Evolutionary conservation across 345 rosid genomes (phyloP).

Genomic region (Ceriops zippeliana): DNA sequence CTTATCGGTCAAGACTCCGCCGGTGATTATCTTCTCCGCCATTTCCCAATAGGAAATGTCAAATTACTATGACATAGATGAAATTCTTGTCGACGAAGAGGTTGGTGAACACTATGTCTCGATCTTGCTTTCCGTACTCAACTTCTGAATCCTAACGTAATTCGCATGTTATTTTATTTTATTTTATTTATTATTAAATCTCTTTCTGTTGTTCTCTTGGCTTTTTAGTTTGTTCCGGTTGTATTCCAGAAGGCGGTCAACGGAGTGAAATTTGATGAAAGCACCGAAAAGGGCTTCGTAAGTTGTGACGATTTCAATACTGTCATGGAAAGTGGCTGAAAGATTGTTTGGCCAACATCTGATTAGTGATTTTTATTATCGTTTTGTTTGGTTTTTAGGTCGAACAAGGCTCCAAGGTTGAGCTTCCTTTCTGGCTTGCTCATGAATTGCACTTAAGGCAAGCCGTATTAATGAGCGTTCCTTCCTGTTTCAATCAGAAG

Average conservation of each 20-base stretch:
- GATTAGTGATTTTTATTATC: background rate
- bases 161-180: background rate
- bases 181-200: background rate
- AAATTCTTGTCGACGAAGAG: conserved; percentile 78
- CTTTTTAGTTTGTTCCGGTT: conserved; percentile 53
- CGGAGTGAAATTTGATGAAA: conserved; percentile 75
- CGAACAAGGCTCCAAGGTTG: conserved; percentile 70
- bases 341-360: too few relatives aligned
- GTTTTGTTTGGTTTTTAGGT: conserved; percentile 36
- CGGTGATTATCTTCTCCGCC: too few relatives aligned
- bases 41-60: conserved; percentile 29
- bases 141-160: background rate
- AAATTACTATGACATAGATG: conserved; percentile 65
- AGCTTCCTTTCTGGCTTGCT: conserved; percentile 86
- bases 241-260: conserved; percentile 53
- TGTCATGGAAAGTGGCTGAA: too few relatives aligned
- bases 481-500: conserved; percentile 74
- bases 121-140: background rate
- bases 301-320: conserved; percentile 18
- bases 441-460: conserved; percentile 64
- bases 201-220: background rate
- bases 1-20: too few relatives aligned
- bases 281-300: conserved; percentile 60
- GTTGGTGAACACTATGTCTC: conserved; percentile 17
- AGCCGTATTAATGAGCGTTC: conserved; percentile 55